A percentile compares a stretch with the other conserved stretches of the same genome.
These are phyloP conservation scores for Solanum chilense DNA, from an alignment of 257 asterid genomes.

Conservation along the genomic window DNA sequence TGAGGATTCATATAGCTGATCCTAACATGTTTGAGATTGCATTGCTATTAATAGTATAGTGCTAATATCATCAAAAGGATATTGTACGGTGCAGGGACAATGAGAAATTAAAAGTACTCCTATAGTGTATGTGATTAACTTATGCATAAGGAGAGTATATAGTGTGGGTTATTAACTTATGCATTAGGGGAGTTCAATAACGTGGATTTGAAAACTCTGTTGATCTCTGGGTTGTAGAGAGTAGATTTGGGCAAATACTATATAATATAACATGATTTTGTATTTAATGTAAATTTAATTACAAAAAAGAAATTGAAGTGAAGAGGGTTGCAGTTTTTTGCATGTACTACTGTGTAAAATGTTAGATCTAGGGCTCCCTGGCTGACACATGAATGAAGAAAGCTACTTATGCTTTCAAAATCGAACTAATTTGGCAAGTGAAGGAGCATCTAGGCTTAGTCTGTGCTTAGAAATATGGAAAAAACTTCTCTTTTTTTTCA, in stretches of 20 bases:
- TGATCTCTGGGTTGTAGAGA: background rate
- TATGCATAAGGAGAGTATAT: background rate
- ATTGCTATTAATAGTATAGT: background rate
- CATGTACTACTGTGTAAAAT: background rate
- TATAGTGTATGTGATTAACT: background rate
- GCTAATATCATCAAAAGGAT: background rate
- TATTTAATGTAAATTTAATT: background rate
- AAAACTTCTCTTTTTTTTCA: background rate
- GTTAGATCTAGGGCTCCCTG: background rate
- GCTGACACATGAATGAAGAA: background rate
- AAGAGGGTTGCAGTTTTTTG: background rate
- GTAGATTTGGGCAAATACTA: background rate
- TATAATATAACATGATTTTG: background rate
- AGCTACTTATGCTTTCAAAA: background rate
- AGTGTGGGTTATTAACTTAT: background rate
- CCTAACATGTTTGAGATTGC: background rate
- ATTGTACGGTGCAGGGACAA: background rate
- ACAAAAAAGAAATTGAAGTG: background rate
- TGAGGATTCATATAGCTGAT: background rate
- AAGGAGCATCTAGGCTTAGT: background rate
- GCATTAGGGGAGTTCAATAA: background rate
- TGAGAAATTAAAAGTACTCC: background rate
- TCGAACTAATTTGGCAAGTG: background rate
- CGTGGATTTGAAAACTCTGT: background rate
- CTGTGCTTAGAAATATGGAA: background rate